Base-by-base conservation (phyloP, 345 rosid genomes). In the Abelmoschus esculentus region DNA sequence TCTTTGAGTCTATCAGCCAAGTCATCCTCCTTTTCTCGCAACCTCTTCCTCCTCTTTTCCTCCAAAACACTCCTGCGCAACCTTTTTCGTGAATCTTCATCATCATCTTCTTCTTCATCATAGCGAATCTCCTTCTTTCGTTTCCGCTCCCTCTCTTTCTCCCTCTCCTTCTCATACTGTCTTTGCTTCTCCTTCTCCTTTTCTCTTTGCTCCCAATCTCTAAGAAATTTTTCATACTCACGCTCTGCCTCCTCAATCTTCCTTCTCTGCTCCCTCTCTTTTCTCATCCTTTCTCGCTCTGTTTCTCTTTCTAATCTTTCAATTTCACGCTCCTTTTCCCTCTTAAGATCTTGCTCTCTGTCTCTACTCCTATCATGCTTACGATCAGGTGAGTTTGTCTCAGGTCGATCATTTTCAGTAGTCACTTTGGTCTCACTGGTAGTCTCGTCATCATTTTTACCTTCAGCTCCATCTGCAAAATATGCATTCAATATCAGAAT, bases 171-270 rank as follows among this genome's bases (percentile, higher is more conserved):
- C 85, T 95, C 99, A 75, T 90, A 85, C 76, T 90, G 99, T 60
- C 96, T 84, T 70, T 87, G 89, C 78, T 90, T 91, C 79, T 95
- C 99, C 76, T 77, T 95, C 59, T 91, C 96, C 75, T 95, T 90
- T 72, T 91, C 99, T 72, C 96, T 87, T 63, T 87, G 87, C 75
- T 91, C 99, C 99, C 96, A 95, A 59, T 90, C 96, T 84, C 87
- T 91, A 62, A 95, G 91, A 55, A 89, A 87, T 74, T 84, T 75
- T 77, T 88, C 98, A 82, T 84, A 95, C 61, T 85, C 98, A n/a
- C 96, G 92, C 77, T 95, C 98, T 14, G 90, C 93, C 53, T 90
- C 99, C 80, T 89, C 97, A 61, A 85, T 72, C 84, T 87, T 90
- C 83, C 97, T 87, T 77, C 87, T 88, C 75, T 81, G 93, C 81